Evolutionary conservation across 2,329 filamentous ascomycete species (phyloP).

Genomic region (Fusarium sarcochroum): DNA sequence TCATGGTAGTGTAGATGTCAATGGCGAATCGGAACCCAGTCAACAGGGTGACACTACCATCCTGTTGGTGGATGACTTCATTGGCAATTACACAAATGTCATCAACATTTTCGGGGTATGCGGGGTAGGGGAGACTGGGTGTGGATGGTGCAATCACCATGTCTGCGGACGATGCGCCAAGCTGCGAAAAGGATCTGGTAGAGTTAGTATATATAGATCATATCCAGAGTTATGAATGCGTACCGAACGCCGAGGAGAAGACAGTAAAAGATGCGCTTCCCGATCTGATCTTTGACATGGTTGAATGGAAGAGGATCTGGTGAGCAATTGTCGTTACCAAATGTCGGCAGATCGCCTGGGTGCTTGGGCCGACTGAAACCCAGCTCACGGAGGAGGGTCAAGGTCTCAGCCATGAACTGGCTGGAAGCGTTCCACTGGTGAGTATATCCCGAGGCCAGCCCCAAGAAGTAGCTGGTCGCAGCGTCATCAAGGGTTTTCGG

Average conservation of each 20-base stretch:
- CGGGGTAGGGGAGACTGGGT: conserved; percentile 81
- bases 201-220: conserved; percentile 28
- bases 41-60: conserved; percentile 76
- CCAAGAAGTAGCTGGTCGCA: conserved; percentile 82
- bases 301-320: conserved; percentile 68
- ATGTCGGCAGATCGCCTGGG: conserved; percentile 55
- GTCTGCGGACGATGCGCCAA: conserved; percentile 79
- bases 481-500: conserved; percentile 68
- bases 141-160: conserved; percentile 83
- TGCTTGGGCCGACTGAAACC: conserved; percentile 72
- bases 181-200: conserved; percentile 79
- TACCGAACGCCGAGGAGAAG: conserved; percentile 80
- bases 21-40: conserved; percentile 87
- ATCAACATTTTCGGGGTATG: conserved; percentile 84
- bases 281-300: conserved; percentile 79
- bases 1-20: conserved; percentile 85
- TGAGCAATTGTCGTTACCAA: conserved; percentile 58
- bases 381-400: conserved; percentile 77
- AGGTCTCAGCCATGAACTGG: conserved; percentile 79
- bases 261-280: conserved; percentile 87
- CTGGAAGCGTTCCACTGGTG: conserved; percentile 77
- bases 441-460: conserved; percentile 75
- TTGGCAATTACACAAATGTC: conserved; percentile 83
- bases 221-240: conserved; percentile 29
- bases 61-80: conserved; percentile 78